Evolutionary conservation across 2,329 filamentous ascomycete species (phyloP), one percentile per base, ranked within the genome.

Genomic region (Atkinsonella texensis): DNA sequence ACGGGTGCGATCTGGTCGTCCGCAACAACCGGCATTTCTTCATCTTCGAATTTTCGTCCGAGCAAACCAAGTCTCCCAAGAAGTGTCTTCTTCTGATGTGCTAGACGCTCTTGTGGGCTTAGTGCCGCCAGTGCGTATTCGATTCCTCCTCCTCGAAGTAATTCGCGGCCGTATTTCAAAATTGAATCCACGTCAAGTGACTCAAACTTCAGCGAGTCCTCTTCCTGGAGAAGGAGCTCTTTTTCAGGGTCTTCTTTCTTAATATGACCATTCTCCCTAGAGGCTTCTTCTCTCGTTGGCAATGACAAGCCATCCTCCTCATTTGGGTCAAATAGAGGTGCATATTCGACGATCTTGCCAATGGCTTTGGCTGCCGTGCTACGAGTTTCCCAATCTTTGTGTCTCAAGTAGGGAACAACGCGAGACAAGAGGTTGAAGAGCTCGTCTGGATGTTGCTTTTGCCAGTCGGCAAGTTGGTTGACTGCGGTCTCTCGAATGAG

Each of bases 371-470:
- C 89, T 46, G 94, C 87, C 50, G 93, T 94, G 55, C 85, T 90
- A 59, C 94, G 79, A 28, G 93, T 98, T 64, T 98, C 93, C 93
- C 93, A 98, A 64, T 90, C 91, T 66, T 91, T 95, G 59, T 93
- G 91, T 53, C 88, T 83, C 32, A 98, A 77, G 68, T 96, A 98
- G 1, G 93, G 91, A n/a, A 98, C 84, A 33, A 98, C 90, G 54
- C 91, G 80, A 32, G 89, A 91, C 12, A 98, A 77, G 7, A 98
- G 78, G 64, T 97, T 96, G 71, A 97, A 97, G 1, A 98, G 75
- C 68, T 98, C 94, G 70, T 98, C 91, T 0, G 93, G 93, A 62
- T 97, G 93, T 67, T 93, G 87, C 66, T 96, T 97, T 70, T 98
- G 94, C 68, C 95, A 93, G 70, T 98, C 93, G 55, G 90, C 93